Evolutionary conservation across 2,329 filamentous ascomycete species (phyloP), one percentile per base, ranked within the genome.

Genomic region (Neurospora sp.): DNA sequence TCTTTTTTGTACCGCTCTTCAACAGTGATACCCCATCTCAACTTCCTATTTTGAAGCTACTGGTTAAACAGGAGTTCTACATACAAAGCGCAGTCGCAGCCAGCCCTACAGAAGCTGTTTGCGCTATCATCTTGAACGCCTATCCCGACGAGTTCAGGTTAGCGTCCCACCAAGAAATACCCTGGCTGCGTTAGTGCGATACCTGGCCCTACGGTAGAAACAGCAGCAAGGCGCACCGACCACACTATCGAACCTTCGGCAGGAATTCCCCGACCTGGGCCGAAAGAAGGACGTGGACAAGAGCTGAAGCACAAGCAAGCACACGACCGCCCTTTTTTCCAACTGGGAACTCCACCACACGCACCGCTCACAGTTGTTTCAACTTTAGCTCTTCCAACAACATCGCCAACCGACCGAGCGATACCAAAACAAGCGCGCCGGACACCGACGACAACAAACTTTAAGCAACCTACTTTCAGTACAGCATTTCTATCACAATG

Each of bases 401-500:
- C 19, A 70, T 66, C 69, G 43, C 28, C 57, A 8, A 17, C 33
- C 39, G 67, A 71, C 17, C n/a, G 36, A 33, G 39, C 66, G 66
- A 39, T 33, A 46, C 3, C 17, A 40, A 66, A 39, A 66, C 19
- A 71, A 23, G 57, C 40, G 70, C 41, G 37, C 46, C 37, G 12
- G 52, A 36, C 23, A 67, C 67, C 40, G 33, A 66, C 17, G 17
- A 52, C 66, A 66, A 41, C 38, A 17, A 37, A 66, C 10, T 40
- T 67, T 46, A 41, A 62, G 52, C 52, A 6, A n/a, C 28, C 68
- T 36, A 41, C 37, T 66, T 70, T 36, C 67, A 67, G 62, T 65
- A 66, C 52, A 43, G 65, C 39, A 66, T 62, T 46, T 28, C 43
- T n/a, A 67, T 66, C 68, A 69, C 67, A 69, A 92, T 92, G 90